A percentile compares a stretch with the other conserved stretches of the same genome.
Evolutionary conservation across 169 alveolate species (phyloP).

Genomic region (Cryptosporidium andersoni): DNA sequence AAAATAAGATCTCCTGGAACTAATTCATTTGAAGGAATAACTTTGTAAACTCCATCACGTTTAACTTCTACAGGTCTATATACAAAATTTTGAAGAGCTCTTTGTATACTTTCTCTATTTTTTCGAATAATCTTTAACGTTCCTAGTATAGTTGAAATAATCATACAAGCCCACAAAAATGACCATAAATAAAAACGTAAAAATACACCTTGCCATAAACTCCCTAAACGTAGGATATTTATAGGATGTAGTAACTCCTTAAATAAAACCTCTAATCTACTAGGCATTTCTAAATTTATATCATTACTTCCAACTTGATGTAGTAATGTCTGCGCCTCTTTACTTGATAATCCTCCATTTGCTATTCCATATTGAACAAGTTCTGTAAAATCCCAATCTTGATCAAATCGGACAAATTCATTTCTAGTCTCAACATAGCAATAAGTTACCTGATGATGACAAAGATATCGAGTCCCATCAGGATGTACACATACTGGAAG

Average conservation of each 20-base stretch:
- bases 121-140: conserved; percentile 24
- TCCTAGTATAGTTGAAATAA: conserved; percentile 7
- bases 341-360: conserved; percentile 6
- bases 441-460: conserved; percentile 48
- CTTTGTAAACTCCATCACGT: conserved; percentile 26
- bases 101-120: conserved; percentile 33
- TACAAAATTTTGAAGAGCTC: conserved; percentile 41
- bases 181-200: conserved; percentile 59
- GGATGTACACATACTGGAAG: conserved; percentile 11
- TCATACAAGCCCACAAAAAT: conserved; percentile 18
- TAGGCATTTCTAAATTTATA: conserved; percentile 38
- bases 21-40: conserved; percentile 38
- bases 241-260: conserved; percentile 45
- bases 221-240: conserved; percentile 39
- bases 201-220: conserved; percentile 60
- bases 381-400: neutral
- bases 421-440: conserved; percentile 25
- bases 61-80: conserved; percentile 24
- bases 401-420: conserved; percentile 31
- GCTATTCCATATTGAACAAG: neutral
- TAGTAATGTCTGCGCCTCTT: neutral
- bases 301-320: conserved; percentile 25
- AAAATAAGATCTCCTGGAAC: conserved; percentile 60
- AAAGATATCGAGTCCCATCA: conserved; percentile 15
- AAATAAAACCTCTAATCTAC: neutral